Evolutionary conservation across 2,329 filamentous ascomycete species (phyloP).

Genomic region (Claviceps monticola): DNA sequence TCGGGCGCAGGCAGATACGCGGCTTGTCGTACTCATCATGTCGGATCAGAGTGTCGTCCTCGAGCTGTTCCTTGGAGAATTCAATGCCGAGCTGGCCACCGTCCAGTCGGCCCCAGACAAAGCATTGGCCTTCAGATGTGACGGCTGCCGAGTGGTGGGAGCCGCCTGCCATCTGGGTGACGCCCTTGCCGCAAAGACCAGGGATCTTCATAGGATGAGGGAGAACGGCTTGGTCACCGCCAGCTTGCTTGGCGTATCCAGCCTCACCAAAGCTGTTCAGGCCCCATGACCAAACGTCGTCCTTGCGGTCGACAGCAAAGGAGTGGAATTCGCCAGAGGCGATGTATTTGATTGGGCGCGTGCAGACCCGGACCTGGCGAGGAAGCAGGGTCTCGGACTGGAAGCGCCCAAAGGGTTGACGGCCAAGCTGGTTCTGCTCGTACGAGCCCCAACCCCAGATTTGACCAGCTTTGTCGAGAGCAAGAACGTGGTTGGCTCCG

Average conservation of each 20-base stretch:
- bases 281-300: slow-evolving; percentile 68
- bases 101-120: slow-evolving; percentile 47
- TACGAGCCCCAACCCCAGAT: slow-evolving; percentile 61
- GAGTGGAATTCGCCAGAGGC: slow-evolving; percentile 67
- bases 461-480: slow-evolving; percentile 49
- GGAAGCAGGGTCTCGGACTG: slow-evolving; percentile 47
- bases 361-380: slow-evolving; percentile 40
- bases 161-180: slow-evolving; percentile 55
- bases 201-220: slow-evolving; percentile 56
- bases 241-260: slow-evolving; percentile 43
- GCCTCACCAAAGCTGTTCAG: slow-evolving; percentile 80
- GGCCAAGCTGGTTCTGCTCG: slow-evolving; percentile 50
- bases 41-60: slow-evolving; percentile 37
- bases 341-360: slow-evolving; percentile 42
- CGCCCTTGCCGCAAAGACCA: slow-evolving; percentile 46
- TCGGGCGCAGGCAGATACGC: slow-evolving; percentile 20
- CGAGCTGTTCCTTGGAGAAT: slow-evolving; percentile 27
- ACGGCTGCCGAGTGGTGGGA: slow-evolving; percentile 61
- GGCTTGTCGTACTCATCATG: slow-evolving; percentile 48
- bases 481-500: slow-evolving; percentile 59
- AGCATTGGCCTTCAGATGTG: slow-evolving; percentile 40
- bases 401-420: slow-evolving; percentile 47
- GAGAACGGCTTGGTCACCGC: slow-evolving; percentile 47
- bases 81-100: slow-evolving; percentile 41
- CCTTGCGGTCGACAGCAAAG: slow-evolving; percentile 61